phyloP scores from a whole-genome alignment of 306 rosid genomes.

The Trichosanthes truncata region DNA sequence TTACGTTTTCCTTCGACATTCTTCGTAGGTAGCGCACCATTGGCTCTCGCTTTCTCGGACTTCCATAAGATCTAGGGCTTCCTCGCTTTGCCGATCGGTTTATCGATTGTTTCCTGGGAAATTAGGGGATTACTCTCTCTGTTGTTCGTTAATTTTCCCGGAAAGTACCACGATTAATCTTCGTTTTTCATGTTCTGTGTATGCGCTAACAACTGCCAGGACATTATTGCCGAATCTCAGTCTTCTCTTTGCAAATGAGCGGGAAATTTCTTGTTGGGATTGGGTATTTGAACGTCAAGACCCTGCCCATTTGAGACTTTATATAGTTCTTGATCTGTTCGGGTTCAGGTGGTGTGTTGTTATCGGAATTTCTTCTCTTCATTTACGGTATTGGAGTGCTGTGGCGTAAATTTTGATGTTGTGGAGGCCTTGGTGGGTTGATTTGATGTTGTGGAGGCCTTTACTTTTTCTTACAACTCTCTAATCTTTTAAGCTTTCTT shows the following conservation, averaged over 20 bases:
- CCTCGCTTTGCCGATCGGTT: not conserved
- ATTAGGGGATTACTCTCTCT: not conserved
- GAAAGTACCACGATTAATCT: not conserved
- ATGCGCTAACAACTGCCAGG: not conserved
- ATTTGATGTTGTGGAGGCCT: no score
- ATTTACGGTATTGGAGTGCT: not conserved
- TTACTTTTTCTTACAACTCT: no score
- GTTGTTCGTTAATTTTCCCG: not conserved
- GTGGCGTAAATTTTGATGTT: not conserved
- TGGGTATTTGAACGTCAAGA: not conserved
- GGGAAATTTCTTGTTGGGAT: not conserved
- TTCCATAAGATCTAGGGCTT: not conserved
- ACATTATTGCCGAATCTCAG: not conserved
- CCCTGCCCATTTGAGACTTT: not conserved
- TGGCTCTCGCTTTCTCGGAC: not conserved
- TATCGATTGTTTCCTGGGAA: not conserved
- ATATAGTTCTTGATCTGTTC: not conserved
- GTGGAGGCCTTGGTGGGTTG: conserved; percentile 12
- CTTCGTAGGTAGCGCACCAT: not conserved
- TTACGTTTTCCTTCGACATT: conserved; percentile 1
- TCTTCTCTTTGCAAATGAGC: not conserved
- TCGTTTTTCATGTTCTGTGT: not conserved
- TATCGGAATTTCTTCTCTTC: not conserved
- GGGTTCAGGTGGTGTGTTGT: not conserved
- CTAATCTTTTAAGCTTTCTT: no score